These are phyloP conservation scores for Boletus huronensis DNA, from an alignment of 768 basidiomycete genomes.

Conservation along the genomic window DNA sequence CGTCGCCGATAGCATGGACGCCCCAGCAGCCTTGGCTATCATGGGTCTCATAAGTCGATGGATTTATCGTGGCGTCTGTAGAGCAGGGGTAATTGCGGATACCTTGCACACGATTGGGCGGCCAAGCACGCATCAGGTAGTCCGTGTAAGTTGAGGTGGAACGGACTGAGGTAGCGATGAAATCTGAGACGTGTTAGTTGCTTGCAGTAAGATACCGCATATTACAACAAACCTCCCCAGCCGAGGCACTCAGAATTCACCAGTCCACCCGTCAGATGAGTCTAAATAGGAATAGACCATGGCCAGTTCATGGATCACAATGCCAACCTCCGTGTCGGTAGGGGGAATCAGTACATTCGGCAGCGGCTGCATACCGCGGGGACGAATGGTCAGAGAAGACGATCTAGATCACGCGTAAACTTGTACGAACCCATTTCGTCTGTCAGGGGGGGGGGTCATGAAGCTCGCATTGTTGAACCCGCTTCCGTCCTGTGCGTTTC, in stretches of 20 bases:
- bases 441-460: slow-evolving; percentile 81
- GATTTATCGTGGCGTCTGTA: slow-evolving; percentile 72
- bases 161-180: slow-evolving; percentile 83
- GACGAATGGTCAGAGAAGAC: background rate
- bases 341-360: slow-evolving; percentile 90
- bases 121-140: slow-evolving; percentile 95
- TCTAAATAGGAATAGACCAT: slow-evolving; percentile 94
- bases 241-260: slow-evolving; percentile 90
- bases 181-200: slow-evolving; percentile 44
- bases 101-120: slow-evolving; percentile 68
- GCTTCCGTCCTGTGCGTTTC: slow-evolving; percentile 93
- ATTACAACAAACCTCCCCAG: slow-evolving; percentile 64
- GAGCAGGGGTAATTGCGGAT: slow-evolving; percentile 92
- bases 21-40: slow-evolving; percentile 94
- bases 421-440: slow-evolving; percentile 60
- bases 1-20: slow-evolving; percentile 88
- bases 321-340: slow-evolving; percentile 95
- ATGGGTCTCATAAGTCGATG: slow-evolving; percentile 90
- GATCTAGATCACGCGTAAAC: background rate
- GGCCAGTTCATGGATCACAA: slow-evolving; percentile 86
- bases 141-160: slow-evolving; percentile 70
- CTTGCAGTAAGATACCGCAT: background rate
- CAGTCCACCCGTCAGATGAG: slow-evolving; percentile 92
- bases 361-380: slow-evolving; percentile 46
- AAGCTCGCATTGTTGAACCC: slow-evolving; percentile 94